These are phyloP conservation scores for Solanum habrochaites DNA, from an alignment of 257 asterid genomes.

Conservation along the genomic window DNA sequence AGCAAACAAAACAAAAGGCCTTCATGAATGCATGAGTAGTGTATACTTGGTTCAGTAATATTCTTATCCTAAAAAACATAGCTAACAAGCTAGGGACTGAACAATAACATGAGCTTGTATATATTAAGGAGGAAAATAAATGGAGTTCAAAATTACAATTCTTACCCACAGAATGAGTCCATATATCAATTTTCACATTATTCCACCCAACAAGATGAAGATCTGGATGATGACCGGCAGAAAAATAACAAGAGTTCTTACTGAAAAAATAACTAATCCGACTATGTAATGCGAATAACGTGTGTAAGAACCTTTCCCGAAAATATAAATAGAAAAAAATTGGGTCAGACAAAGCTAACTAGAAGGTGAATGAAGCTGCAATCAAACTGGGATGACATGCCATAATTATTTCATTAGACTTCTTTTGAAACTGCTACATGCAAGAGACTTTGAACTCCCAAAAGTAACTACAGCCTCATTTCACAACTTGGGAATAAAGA, in stretches of 20 bases:
- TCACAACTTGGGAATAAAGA: neutral
- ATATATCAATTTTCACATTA: slow-evolving; percentile 75
- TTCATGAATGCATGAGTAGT: neutral
- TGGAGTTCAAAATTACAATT: neutral
- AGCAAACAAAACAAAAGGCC: neutral
- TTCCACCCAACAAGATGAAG: slow-evolving; percentile 98
- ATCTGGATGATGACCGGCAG: slow-evolving; percentile 91
- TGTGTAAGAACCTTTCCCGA: neutral
- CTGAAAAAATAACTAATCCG: neutral
- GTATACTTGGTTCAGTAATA: neutral
- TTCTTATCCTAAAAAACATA: neutral
- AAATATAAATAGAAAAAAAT: neutral
- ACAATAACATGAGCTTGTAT: neutral
- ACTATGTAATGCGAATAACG: neutral
- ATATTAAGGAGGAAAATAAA: neutral
- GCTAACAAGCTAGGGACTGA: neutral
- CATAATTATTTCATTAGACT: neutral
- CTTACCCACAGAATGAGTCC: slow-evolving; percentile 94
- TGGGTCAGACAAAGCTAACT: neutral
- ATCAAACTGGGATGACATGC: neutral
- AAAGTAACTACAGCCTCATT: neutral
- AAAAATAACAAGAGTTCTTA: neutral
- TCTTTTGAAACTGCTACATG: neutral
- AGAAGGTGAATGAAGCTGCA: neutral
- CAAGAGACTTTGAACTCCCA: neutral